These are phyloP conservation scores for Paraurostyla sp. DNA, from an alignment of 73 alveolate species.

Conservation along the genomic window DNA sequence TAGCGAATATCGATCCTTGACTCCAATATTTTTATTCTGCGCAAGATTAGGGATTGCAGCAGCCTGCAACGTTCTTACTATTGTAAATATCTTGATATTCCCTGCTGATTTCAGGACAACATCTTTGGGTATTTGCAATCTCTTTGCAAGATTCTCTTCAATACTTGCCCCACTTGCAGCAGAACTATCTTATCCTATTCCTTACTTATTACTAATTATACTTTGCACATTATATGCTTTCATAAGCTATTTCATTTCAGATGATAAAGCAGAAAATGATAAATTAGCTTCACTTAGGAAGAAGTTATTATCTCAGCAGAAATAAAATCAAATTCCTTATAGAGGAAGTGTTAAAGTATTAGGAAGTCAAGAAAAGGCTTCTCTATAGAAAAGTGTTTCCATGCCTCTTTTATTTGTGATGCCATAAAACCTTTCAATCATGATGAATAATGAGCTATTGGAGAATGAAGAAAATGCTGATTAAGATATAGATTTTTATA, in stretches of 20 bases:
- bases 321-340: too few relatives aligned
- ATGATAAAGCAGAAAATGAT: not conserved
- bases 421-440: too few relatives aligned
- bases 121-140: slow-evolving; percentile 56
- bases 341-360: too few relatives aligned
- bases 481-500: too few relatives aligned
- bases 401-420: too few relatives aligned
- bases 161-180: slow-evolving; percentile 65
- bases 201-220: not conserved
- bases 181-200: slow-evolving; percentile 53
- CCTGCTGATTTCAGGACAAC: slow-evolving; percentile 57
- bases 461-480: too few relatives aligned
- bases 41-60: slow-evolving; percentile 3
- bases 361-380: too few relatives aligned
- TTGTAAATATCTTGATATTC: slow-evolving; percentile 2
- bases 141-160: slow-evolving; percentile 51
- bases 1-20: not conserved
- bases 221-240: not conserved
- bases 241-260: not conserved
- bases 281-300: too few relatives aligned
- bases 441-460: too few relatives aligned
- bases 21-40: not conserved
- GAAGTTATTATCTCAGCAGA: too few relatives aligned
- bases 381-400: too few relatives aligned
- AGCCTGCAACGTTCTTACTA: slow-evolving; percentile 22